Conservation (phyloP, 2,329 filamentous ascomycete species). For the Beauveria sp. region DNA sequence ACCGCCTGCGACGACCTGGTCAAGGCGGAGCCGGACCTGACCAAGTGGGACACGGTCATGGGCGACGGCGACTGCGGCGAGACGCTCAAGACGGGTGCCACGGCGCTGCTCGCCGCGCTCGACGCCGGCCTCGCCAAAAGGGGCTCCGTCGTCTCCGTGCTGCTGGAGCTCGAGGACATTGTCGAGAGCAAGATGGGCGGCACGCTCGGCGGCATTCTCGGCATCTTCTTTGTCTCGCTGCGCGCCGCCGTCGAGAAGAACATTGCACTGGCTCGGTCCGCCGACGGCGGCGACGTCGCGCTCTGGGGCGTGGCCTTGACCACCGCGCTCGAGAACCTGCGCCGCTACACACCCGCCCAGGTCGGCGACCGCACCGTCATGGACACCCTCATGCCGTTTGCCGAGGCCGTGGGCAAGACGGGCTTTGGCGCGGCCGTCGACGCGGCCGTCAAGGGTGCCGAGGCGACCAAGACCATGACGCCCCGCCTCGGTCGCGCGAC, state of each 20-base stretch:
- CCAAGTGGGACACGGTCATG: constrained; percentile 55
- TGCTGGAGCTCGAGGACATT: constrained; percentile 44
- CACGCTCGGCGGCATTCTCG: constrained; percentile 43
- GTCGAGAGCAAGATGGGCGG: constrained; percentile 49
- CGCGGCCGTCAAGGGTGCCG: constrained; percentile 52
- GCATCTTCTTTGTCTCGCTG: constrained; percentile 46
- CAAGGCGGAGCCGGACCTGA: constrained; percentile 53
- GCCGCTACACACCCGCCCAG: constrained; percentile 46
- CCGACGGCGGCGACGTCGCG: constrained; percentile 20
- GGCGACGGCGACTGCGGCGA: constrained; percentile 62
- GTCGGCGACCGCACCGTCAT: constrained; percentile 50
- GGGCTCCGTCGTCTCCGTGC: constrained; percentile 40
- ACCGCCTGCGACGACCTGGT: constrained; percentile 45
- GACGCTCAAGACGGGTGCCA: constrained; percentile 47
- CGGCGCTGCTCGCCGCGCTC: constrained; percentile 38
- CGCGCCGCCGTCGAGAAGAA: constrained; percentile 34
- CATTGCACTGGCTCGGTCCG: constrained; percentile 20
- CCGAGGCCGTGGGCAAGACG: constrained; percentile 36
- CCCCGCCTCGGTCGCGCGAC: constrained; percentile 60
- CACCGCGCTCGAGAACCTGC: constrained; percentile 37
- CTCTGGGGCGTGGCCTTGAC: constrained; percentile 37
- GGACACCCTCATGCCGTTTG: constrained; percentile 49
- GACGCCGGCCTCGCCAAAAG: constrained; percentile 29
- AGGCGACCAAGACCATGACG: constrained; percentile 56
- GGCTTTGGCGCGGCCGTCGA: constrained; percentile 48